These are phyloP conservation scores for Paxillus rubicundulus DNA, from an alignment of 768 basidiomycete species.

Conservation along the genomic window DNA sequence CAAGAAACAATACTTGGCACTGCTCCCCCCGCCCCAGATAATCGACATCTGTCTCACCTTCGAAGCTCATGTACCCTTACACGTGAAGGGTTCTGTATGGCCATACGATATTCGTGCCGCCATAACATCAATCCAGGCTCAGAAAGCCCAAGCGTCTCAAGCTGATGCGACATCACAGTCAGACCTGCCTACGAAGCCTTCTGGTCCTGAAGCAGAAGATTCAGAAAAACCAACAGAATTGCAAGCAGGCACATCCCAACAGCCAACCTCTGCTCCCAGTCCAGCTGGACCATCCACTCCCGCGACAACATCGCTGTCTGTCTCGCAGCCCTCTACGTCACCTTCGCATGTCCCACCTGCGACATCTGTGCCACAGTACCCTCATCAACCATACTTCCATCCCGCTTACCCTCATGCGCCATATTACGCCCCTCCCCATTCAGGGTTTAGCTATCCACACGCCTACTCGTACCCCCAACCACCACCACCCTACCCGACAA, in stretches of 20 bases:
- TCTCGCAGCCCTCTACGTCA: slow-evolving; percentile 18
- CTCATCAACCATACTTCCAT: slow-evolving; percentile 56
- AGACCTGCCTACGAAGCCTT: slow-evolving; percentile 12
- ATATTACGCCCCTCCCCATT: slow-evolving; percentile 53
- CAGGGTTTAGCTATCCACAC: slow-evolving; percentile 39
- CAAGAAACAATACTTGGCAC: slow-evolving; percentile 68
- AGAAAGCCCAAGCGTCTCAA: slow-evolving; percentile 25
- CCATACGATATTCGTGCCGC: slow-evolving; percentile 65
- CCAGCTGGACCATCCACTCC: slow-evolving; percentile 20
- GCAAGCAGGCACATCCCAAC: slow-evolving; percentile 17
- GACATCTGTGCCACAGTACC: slow-evolving; percentile 37
- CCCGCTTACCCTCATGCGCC: slow-evolving; percentile 65
- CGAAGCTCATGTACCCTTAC: slow-evolving; percentile 64
- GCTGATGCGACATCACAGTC: slow-evolving; percentile 11
- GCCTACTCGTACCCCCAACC: slow-evolving; percentile 31
- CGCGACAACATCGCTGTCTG: slow-evolving; percentile 14
- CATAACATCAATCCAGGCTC: slow-evolving; percentile 49
- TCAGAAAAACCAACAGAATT: slow-evolving; percentile 13
- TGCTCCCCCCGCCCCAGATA: slow-evolving; percentile 66
- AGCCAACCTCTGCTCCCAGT: slow-evolving; percentile 22
- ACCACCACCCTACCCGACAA: slow-evolving; percentile 31
- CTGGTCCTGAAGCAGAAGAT: slow-evolving; percentile 11
- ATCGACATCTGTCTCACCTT: slow-evolving; percentile 78
- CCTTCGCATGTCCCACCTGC: slow-evolving; percentile 21
- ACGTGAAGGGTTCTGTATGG: slow-evolving; percentile 68